Conservation (phyloP, 768 basidiomycete genomes). For the Suillus ampliporus region DNA sequence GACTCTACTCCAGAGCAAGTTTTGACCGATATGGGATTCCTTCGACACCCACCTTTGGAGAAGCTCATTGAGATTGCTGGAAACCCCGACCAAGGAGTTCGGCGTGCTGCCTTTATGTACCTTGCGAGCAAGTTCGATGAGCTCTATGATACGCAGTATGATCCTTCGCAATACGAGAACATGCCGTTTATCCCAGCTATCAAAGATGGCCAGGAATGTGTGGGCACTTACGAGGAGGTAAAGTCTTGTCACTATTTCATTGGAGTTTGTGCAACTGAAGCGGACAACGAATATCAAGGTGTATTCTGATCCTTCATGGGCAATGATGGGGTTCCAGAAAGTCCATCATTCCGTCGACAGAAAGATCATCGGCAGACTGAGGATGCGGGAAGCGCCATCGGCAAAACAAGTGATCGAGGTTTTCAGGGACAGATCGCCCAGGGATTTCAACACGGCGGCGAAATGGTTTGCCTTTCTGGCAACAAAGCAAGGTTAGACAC, state of each 20-base stretch:
- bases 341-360: slow-evolving; percentile 54
- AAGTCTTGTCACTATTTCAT: slow-evolving; percentile 18
- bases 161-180: slow-evolving; percentile 53
- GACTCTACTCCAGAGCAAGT: slow-evolving; percentile 47
- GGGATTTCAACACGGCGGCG: slow-evolving; percentile 51
- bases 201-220: slow-evolving; percentile 47
- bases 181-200: slow-evolving; percentile 79
- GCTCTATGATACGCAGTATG: slow-evolving; percentile 57
- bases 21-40: slow-evolving; percentile 56
- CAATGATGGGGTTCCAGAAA: slow-evolving; percentile 70
- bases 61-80: slow-evolving; percentile 62
- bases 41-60: slow-evolving; percentile 65
- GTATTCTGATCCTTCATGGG: slow-evolving; percentile 66
- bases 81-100: slow-evolving; percentile 49
- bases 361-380: slow-evolving; percentile 60
- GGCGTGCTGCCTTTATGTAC: slow-evolving; percentile 71
- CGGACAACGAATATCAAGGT: slow-evolving; percentile 48
- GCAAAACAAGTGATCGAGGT: slow-evolving; percentile 57
- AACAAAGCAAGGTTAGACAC: slow-evolving; percentile 51
- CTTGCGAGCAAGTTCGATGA: slow-evolving; percentile 69
- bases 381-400: slow-evolving; percentile 69
- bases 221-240: slow-evolving; percentile 73
- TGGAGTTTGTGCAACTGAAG: neutral
- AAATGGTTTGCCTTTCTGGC: slow-evolving; percentile 70
- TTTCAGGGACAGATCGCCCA: slow-evolving; percentile 58